Percentiles rank a stretch among this genome's conserved stretches.
Conservation (phyloP, 805 yeast genomes). For the Kodamaea jinghongensis region DNA sequence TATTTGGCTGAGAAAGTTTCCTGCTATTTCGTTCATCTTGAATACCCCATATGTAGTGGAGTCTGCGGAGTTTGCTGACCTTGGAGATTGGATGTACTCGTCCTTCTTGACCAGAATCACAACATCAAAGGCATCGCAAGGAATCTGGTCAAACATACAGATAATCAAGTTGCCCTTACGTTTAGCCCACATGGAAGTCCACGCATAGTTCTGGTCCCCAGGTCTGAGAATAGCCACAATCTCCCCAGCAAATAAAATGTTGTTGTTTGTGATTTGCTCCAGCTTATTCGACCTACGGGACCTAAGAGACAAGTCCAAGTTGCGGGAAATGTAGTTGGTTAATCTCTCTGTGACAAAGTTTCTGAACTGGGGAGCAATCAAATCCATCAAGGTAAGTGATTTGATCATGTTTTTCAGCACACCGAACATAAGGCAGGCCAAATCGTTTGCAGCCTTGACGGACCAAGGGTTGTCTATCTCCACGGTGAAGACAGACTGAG, state of each 20-base stretch:
- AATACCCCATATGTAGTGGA: constrained; percentile 18
- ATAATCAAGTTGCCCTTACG: constrained; percentile 65
- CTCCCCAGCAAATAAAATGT: constrained; percentile 75
- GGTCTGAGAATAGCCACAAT: constrained; percentile 75
- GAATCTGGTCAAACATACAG: constrained; percentile 85
- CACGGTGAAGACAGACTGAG: constrained; percentile 86
- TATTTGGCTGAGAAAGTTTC: constrained; percentile 25
- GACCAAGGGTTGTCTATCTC: constrained; percentile 72
- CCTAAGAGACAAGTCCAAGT: constrained; percentile 16
- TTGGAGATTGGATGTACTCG: constrained; percentile 4
- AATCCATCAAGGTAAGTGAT: constrained; percentile 65
- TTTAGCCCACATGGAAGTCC: constrained; percentile 94
- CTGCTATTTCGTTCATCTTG: constrained; percentile 34
- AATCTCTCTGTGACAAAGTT: constrained; percentile 63
- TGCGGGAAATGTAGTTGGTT: constrained; percentile 21
- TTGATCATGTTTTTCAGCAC: constrained; percentile 62
- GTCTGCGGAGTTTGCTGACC: background rate
- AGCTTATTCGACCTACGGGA: constrained; percentile 11
- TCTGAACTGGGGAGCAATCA: constrained; percentile 74
- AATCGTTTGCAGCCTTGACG: constrained; percentile 81
- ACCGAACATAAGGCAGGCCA: constrained; percentile 86
- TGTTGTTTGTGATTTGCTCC: constrained; percentile 23
- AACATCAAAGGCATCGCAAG: constrained; percentile 37
- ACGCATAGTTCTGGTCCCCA: constrained; percentile 58
- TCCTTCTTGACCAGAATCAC: constrained; percentile 13